Evolutionary conservation across 1,139 yeast species (phyloP), one percentile per base, ranked within the genome.

Genomic region (Lodderomyces metapsilosis): DNA sequence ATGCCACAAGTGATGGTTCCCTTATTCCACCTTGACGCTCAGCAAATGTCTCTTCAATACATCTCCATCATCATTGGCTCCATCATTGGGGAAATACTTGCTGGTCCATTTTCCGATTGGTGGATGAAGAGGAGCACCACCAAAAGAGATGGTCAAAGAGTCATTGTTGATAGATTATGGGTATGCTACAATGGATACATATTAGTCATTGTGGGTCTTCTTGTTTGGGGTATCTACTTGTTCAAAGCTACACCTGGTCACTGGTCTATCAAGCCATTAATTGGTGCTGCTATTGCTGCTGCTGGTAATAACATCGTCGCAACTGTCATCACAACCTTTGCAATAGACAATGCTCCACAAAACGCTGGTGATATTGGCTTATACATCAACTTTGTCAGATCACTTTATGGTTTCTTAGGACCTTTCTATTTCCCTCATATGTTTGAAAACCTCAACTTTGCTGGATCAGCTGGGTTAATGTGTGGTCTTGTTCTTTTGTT

Each of bases 351-450:
- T 36, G 41, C 40, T 16, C 55, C 56, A 13, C 22, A 10, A 5
- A 35, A 45, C 16, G 54, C 58, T 9, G 43, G 54, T 12, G 57
- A 53, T 34, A 38, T 49, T 27, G 57, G 58, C 9, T 39, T 53
- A 28, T 52, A 45, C 34, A 36, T 55, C 5, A 51, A 44, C 30
- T 33, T 54, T 23, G 49, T 51, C 15, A 44, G 59, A 41, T 52
- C 51, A 20, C 40, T 47, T 7, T 52, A 44, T 34, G 61, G 56
- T 15, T 58, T 58, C 32, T 42, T 54, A 20, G 60, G 61, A n/a
- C 62, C 62, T 8, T 58, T 58, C 39, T 57, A 58, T 39, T 58
- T 57, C 44, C 61, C 62, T 2, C 40, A 48, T 3, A 58, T 58
- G 62, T 53, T 54, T 43, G 47, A 36, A 13, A 54, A 50, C 36